Evolutionary conservation across 2,329 filamentous ascomycete genomes (phyloP), one percentile per base, ranked within the genome.

Genomic region (Alternaria dauci): DNA sequence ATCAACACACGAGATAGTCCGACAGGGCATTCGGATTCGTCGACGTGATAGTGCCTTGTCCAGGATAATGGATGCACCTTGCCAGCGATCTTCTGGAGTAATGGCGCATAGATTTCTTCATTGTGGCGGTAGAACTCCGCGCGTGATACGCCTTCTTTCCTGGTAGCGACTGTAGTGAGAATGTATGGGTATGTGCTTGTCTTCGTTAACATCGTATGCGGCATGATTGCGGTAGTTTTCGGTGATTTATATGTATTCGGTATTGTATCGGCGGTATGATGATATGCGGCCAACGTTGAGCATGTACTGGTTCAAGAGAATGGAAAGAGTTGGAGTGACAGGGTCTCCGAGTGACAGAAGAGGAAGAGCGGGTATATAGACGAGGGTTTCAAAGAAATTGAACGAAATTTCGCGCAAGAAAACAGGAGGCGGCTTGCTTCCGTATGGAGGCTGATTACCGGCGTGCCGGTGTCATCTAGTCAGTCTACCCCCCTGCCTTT

Each of bases 21-120:
- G 8, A 36, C 56, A 0, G 66, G 66, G 1, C 58, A 52, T 28
- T 69, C 65, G 11, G 55, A 58, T 1, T 67, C 65, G 5, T 59
- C 62, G 16, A 67, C 47, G 34, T 69, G 65, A 51, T 69, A 69
- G 12, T 54, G 50, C 2, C 66, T 58, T 20, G 59, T 68, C 65
- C 65, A 69, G 18, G 66, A 61, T 30, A 69, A 30, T 3, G 66
- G 66, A n/a, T 69, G 65, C 18, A 61, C 44, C 32, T 63, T 61
- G 12, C 66, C 66, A 5, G 62, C 60, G 4, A 30, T 41, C 16
- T 69, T 62, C 32, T 61, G 58, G 30, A 69, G 30, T 0, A 69
- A 32, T 4, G 66, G 66, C 2, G 50, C 65, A 23, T 63, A 65
- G 1, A 38, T 18, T n/a, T 36, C 53, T 23, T 69, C 66, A 32